Conservation (phyloP, 2,329 filamentous ascomycete genomes). For the Colletotrichum ledebouriae region DNA sequence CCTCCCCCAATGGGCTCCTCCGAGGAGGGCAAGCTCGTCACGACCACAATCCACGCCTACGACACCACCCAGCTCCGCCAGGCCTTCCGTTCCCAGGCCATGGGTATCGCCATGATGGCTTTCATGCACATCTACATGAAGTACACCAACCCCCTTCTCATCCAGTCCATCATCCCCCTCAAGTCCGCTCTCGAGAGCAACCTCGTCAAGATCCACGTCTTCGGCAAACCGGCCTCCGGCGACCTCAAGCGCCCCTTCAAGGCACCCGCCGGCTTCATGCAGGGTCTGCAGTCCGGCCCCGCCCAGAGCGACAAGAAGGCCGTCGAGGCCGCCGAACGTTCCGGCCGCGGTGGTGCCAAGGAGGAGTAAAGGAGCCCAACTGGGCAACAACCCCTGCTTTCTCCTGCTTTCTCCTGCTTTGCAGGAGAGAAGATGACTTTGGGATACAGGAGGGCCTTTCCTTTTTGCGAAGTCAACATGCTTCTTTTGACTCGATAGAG, state of each 20-base stretch:
- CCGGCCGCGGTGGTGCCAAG: constrained; percentile 78
- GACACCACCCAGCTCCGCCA: constrained; percentile 87
- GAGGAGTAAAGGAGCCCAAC: constrained; percentile 68
- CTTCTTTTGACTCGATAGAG: background rate
- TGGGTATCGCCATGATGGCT: constrained; percentile 97
- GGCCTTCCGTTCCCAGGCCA: constrained; percentile 90
- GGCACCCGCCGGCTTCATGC: constrained; percentile 84
- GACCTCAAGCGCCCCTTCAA: constrained; percentile 98
- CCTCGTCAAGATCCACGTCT: constrained; percentile 94
- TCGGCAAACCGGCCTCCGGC: constrained; percentile 86
- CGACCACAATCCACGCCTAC: constrained; percentile 96
- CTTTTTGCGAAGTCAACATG: background rate
- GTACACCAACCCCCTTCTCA: constrained; percentile 98
- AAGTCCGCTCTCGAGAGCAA: constrained; percentile 97
- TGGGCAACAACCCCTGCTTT: too few species aligned
- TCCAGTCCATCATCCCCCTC: constrained; percentile 98
- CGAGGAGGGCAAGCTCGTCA: constrained; percentile 96
- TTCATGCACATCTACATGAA: constrained; percentile 99
- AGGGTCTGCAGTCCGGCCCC: constrained; percentile 77
- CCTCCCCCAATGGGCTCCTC: constrained; percentile 91
- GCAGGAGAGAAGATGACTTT: background rate
- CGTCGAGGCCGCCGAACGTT: constrained; percentile 83
- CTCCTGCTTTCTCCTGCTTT: background rate
- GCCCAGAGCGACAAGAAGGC: constrained; percentile 94
- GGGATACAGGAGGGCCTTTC: constrained; percentile 43